These are phyloP conservation scores for Termitomyces sp. DNA, from an alignment of 768 basidiomycete species.

Conservation along the genomic window DNA sequence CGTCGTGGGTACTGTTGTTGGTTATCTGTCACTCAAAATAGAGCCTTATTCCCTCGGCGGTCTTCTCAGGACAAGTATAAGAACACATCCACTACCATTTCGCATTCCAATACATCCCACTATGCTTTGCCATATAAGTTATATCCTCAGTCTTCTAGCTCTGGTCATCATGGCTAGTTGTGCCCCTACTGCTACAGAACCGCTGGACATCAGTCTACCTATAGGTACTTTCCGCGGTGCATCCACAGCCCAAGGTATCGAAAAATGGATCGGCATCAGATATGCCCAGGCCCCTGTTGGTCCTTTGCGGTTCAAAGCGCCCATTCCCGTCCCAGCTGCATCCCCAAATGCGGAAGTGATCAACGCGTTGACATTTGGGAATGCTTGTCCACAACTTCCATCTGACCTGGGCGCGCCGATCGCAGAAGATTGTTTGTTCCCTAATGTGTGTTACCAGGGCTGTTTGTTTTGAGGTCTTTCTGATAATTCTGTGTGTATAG, in stretches of 20 bases:
- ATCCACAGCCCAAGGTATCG: slow-evolving; percentile 26
- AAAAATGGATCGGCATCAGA: slow-evolving; percentile 19
- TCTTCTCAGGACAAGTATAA: not conserved
- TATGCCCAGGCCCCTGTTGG: slow-evolving; percentile 55
- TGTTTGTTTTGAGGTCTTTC: not conserved
- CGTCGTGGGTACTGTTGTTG: not conserved
- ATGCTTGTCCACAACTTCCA: slow-evolving; percentile 49
- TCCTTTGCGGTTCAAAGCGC: slow-evolving; percentile 49
- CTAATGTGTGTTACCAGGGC: slow-evolving; percentile 33
- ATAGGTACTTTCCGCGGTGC: slow-evolving; percentile 45
- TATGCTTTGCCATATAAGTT: not conserved
- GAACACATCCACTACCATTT: not conserved
- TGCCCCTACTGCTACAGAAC: not conserved
- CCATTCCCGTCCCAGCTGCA: slow-evolving; percentile 33
- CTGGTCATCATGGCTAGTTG: not conserved
- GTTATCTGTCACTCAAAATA: not conserved
- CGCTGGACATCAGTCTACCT: slow-evolving; percentile 33
- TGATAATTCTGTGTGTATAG: slow-evolving; percentile 16
- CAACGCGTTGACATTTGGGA: slow-evolving; percentile 43
- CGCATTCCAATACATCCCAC: not conserved
- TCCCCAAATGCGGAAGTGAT: slow-evolving; percentile 18
- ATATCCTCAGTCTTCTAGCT: not conserved
- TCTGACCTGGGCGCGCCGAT: slow-evolving; percentile 33
- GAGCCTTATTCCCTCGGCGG: not conserved
- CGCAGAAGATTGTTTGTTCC: slow-evolving; percentile 47